A percentile compares a stretch with the other conserved stretches of the same genome.
Evolutionary conservation across 176 grass and related monocot species (phyloP).

Genomic region (Rhipidocladum racemiflorum): DNA sequence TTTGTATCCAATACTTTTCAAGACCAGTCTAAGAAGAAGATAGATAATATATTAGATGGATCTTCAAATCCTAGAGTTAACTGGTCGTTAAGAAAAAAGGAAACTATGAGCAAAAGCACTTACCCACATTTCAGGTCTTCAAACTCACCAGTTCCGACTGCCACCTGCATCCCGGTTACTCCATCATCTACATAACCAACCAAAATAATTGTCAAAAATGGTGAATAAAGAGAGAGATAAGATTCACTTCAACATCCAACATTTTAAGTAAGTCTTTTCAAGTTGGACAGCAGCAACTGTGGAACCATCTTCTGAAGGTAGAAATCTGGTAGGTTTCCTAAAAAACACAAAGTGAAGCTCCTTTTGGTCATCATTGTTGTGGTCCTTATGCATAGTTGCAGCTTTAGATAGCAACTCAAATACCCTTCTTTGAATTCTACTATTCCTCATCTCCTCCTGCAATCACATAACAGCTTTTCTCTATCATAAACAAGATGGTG

Average conservation of each 20-base stretch:
- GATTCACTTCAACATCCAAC: constrained; percentile 32
- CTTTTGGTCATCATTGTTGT: constrained; percentile 36
- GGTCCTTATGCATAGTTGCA: constrained; percentile 28
- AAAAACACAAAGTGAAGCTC: constrained; percentile 85
- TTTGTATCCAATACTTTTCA: constrained; percentile 97
- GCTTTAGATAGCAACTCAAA: constrained; percentile 78
- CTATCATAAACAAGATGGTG: constrained; percentile 6
- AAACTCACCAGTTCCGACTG: constrained; percentile 71
- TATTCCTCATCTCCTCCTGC: constrained; percentile 81
- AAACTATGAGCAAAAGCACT: constrained; percentile 38
- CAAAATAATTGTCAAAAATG: not conserved
- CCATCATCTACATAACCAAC: constrained; percentile 57
- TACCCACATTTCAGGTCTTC: constrained; percentile 80
- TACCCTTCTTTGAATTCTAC: constrained; percentile 72
- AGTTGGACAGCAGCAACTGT: constrained; percentile 54
- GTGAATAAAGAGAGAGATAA: not conserved
- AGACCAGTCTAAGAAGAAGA: constrained; percentile 55
- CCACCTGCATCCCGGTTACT: constrained; percentile 59
- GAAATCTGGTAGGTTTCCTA: constrained; percentile 68
- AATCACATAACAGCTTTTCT: constrained; percentile 22
- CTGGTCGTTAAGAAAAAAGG: not conserved
- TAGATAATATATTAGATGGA: constrained; percentile 18
- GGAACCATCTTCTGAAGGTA: constrained; percentile 50
- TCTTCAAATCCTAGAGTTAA: not conserved
- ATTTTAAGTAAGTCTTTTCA: constrained; percentile 78